Conservation (phyloP, 768 basidiomycete genomes). For the Daedalea quercina region DNA sequence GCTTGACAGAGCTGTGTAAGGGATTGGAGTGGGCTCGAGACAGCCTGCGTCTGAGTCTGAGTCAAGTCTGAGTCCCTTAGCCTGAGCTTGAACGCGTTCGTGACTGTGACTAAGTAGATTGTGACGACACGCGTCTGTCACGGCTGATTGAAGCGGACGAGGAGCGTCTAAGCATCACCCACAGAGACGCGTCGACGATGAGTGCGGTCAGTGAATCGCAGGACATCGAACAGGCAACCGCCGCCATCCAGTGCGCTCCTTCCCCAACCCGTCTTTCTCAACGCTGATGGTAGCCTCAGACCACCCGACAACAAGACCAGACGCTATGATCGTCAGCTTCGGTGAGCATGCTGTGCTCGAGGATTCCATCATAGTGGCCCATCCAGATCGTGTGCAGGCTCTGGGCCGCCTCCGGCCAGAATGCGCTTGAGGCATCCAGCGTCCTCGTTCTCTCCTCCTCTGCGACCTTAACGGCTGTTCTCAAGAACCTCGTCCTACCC, state of each 20-base stretch:
- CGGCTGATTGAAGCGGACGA: neutral
- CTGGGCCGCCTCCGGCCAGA: constrained; percentile 92
- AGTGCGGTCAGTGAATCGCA: constrained; percentile 29
- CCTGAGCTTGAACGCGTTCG: no score
- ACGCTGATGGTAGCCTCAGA: constrained; percentile 28
- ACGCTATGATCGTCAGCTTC: constrained; percentile 91
- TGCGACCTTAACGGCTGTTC: constrained; percentile 80
- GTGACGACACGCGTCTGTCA: neutral
- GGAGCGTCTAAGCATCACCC: neutral
- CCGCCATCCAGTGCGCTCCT: constrained; percentile 30
- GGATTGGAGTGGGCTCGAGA: no score
- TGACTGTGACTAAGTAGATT: neutral
- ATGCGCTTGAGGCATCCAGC: constrained; percentile 77
- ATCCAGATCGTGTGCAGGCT: constrained; percentile 28
- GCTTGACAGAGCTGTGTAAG: neutral
- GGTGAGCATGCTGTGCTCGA: constrained; percentile 38
- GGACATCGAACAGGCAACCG: constrained; percentile 40
- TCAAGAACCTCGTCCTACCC: constrained; percentile 96
- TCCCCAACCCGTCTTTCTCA: neutral
- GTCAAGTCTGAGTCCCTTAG: no score
- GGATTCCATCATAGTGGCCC: neutral
- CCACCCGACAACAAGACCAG: constrained; percentile 84
- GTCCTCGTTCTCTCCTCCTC: constrained; percentile 76
- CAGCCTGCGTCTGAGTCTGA: no score
- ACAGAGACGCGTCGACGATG: constrained; percentile 9